Conservation (phyloP, 2,329 filamentous ascomycete genomes). For the Bisporella sp. region DNA sequence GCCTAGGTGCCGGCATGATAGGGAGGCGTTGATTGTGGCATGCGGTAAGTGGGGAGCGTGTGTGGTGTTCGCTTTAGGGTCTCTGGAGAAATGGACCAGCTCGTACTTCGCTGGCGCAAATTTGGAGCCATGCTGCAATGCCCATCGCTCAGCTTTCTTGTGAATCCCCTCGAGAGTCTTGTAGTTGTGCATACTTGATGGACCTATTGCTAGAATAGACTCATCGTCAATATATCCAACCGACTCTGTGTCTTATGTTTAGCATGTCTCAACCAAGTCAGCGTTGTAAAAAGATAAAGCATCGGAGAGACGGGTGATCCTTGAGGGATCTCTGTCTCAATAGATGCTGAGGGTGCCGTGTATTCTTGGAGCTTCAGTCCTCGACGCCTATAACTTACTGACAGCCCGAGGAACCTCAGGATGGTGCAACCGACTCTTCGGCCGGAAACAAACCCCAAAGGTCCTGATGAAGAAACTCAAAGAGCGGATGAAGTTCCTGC, state of each 20-base stretch:
- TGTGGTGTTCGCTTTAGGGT: neutral
- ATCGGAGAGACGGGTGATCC: constrained; percentile 20
- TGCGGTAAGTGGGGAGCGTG: constrained; percentile 1
- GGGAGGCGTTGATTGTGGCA: neutral
- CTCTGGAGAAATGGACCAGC: constrained; percentile 8
- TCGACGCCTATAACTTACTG: too few species aligned
- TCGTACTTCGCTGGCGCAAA: constrained; percentile 10
- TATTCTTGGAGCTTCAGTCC: constrained; percentile 13
- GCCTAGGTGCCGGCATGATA: constrained; percentile 3
- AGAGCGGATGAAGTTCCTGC: too few species aligned
- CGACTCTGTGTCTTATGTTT: constrained; percentile 5
- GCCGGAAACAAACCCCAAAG: too few species aligned
- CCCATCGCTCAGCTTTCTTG: constrained; percentile 6
- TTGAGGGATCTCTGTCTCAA: constrained; percentile 12
- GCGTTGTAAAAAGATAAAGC: constrained; percentile 24
- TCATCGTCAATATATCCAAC: constrained; percentile 13
- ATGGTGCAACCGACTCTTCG: too few species aligned
- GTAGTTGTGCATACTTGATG: constrained; percentile 6
- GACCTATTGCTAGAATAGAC: constrained; percentile 11
- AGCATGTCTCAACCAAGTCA: constrained; percentile 14
- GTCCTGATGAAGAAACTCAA: too few species aligned
- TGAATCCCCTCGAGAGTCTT: constrained; percentile 4
- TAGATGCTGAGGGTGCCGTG: constrained; percentile 5
- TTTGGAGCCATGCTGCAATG: constrained; percentile 5
- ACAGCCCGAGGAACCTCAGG: too few species aligned